Conservation (phyloP, 2,329 filamentous ascomycete genomes). For the Blastomyces gilchristii region DNA sequence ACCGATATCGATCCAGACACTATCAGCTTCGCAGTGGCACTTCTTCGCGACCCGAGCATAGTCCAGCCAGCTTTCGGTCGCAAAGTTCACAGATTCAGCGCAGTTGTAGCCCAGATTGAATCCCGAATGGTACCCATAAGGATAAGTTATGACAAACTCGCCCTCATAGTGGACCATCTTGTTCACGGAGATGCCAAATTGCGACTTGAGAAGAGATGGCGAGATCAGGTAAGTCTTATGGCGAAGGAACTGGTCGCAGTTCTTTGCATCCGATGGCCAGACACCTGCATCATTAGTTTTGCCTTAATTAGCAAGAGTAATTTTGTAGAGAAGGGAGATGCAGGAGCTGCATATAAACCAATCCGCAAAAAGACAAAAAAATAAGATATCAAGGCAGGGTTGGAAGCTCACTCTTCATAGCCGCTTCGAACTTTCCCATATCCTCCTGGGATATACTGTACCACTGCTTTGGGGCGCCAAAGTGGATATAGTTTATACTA, state of each 20-base stretch:
- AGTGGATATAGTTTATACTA: conserved; percentile 99
- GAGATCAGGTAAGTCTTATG: conserved; percentile 98
- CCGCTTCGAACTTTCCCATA: conserved; percentile 80
- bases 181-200: conserved; percentile 94
- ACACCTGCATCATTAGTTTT: conserved; percentile 39
- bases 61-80: conserved; percentile 85
- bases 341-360: background rate
- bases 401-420: conserved; percentile 61
- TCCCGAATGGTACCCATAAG: conserved; percentile 95
- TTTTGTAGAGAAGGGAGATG: background rate
- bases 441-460: conserved; percentile 98
- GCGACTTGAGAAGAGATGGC: conserved; percentile 70
- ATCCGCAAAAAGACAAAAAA: background rate
- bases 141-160: conserved; percentile 97
- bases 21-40: conserved; percentile 93
- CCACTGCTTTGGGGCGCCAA: conserved; percentile 98
- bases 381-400: background rate
- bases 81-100: conserved; percentile 97
- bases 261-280: conserved; percentile 91
- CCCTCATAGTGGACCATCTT: conserved; percentile 90
- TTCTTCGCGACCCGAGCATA: conserved; percentile 94
- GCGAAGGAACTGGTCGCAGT: conserved; percentile 88
- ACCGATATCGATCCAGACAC: conserved; percentile 94
- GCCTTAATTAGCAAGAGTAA: background rate
- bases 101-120: conserved; percentile 98